Percentiles rank a stretch among this genome's conserved stretches.
phyloP scores from a whole-genome alignment of 345 rosid genomes.

The Moricandia arvensis region DNA sequence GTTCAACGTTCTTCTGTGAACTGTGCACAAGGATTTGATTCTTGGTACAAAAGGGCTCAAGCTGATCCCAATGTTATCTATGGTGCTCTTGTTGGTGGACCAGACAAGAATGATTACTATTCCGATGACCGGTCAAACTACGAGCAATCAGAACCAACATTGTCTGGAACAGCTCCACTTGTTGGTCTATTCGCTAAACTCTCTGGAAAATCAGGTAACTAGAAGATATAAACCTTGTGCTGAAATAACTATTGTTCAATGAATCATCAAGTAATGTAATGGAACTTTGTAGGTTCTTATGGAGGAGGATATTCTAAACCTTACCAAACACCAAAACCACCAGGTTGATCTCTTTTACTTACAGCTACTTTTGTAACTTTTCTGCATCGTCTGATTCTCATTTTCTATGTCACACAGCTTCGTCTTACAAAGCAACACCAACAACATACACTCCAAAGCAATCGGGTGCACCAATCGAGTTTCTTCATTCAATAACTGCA shows the following conservation, averaged over 20 bases:
- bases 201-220: conserved; percentile 39
- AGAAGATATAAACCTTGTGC: neutral
- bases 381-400: neutral
- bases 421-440: conserved; percentile 31
- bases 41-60: conserved; percentile 49
- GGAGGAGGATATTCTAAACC: conserved; percentile 33
- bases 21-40: conserved; percentile 56
- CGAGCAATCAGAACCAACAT: conserved; percentile 69
- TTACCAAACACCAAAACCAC: conserved; percentile 36
- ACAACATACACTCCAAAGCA: conserved; percentile 30
- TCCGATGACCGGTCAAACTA: conserved; percentile 54
- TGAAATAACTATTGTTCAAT: neutral
- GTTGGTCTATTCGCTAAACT: conserved; percentile 52
- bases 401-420: conserved; percentile 23
- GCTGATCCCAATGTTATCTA: conserved; percentile 53
- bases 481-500: conserved; percentile 63
- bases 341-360: conserved; percentile 12
- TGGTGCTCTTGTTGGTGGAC: conserved; percentile 74
- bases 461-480: conserved; percentile 46
- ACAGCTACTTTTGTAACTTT: neutral
- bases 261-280: conserved; percentile 11
- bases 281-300: conserved; percentile 37
- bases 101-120: conserved; percentile 58
- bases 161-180: conserved; percentile 56
- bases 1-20: conserved; percentile 39